These are phyloP conservation scores for Bipolaris cookei DNA, from an alignment of 2,329 filamentous ascomycete species.

Conservation along the genomic window DNA sequence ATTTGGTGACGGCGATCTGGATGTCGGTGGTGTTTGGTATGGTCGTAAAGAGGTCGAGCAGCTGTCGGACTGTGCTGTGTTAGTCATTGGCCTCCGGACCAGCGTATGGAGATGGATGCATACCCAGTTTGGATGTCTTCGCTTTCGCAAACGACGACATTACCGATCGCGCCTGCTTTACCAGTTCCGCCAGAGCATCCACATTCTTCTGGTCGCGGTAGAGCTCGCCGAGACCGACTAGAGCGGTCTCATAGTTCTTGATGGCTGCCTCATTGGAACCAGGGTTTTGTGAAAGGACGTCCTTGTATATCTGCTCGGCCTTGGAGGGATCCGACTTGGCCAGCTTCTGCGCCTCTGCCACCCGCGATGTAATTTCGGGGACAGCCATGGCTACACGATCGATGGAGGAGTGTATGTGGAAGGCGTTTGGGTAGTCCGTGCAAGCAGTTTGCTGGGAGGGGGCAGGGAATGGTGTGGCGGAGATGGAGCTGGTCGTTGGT, in stretches of 20 bases:
- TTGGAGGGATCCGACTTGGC: conserved; percentile 80
- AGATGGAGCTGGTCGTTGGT: conserved; percentile 15
- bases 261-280: conserved; percentile 84
- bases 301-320: conserved; percentile 87
- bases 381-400: conserved; percentile 39
- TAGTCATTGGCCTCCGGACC: neutral
- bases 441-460: conserved; percentile 6
- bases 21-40: conserved; percentile 95
- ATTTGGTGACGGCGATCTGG: conserved; percentile 94
- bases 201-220: conserved; percentile 86
- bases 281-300: conserved; percentile 84
- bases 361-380: conserved; percentile 64
- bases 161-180: conserved; percentile 87
- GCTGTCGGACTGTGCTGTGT: conserved; percentile 76
- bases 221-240: conserved; percentile 88
- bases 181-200: conserved; percentile 84
- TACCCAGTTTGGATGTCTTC: conserved; percentile 97
- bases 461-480: conserved; percentile 12
- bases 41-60: conserved; percentile 91
- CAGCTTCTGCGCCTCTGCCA: conserved; percentile 88
- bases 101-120: conserved; percentile 35
- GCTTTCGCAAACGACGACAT: conserved; percentile 98
- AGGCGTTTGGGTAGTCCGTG: conserved; percentile 1
- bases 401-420: neutral
- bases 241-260: conserved; percentile 87